Conservation (phyloP, 2,329 filamentous ascomycete species). For the Cryoendolithus antarcticus region DNA sequence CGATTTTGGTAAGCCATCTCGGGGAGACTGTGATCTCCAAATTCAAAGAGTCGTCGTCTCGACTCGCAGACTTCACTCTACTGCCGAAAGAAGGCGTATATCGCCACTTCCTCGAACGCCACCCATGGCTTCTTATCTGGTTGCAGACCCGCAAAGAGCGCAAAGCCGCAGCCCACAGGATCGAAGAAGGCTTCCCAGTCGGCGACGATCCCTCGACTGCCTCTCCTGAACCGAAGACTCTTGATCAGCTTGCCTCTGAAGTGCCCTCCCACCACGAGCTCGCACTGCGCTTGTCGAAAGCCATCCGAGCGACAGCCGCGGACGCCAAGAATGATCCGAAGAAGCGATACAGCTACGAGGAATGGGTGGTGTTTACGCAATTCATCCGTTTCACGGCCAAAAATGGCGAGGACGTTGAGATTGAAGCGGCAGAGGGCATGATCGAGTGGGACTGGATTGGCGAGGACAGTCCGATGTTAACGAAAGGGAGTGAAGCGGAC, state of each 20-base stretch:
- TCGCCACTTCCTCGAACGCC: constrained; percentile 35
- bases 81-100: constrained; percentile 50
- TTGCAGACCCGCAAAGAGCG: constrained; percentile 23
- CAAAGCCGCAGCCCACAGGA: constrained; percentile 22
- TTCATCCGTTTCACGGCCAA: constrained; percentile 49
- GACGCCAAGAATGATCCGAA: constrained; percentile 47
- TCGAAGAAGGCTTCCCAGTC: constrained; percentile 36
- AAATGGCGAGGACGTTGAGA: constrained; percentile 18
- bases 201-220: constrained; percentile 20
- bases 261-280: constrained; percentile 46
- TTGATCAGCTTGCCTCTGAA: constrained; percentile 34
- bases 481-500: constrained; percentile 49
- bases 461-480: constrained; percentile 54
- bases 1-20: constrained; percentile 70
- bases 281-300: constrained; percentile 49
- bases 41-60: constrained; percentile 49
- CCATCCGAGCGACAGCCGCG: constrained; percentile 54
- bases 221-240: constrained; percentile 14
- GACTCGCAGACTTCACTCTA: constrained; percentile 52
- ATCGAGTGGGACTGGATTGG: constrained; percentile 65
- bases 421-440: constrained; percentile 43
- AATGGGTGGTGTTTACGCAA: constrained; percentile 75
- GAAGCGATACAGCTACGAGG: constrained; percentile 63
- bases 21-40: constrained; percentile 65
- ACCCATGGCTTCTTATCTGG: constrained; percentile 32